A percentile compares a stretch with the other conserved stretches of the same genome.
phyloP scores from a whole-genome alignment of 1,284 basidiomycete species.

The Trichosporon sp. region DNA sequence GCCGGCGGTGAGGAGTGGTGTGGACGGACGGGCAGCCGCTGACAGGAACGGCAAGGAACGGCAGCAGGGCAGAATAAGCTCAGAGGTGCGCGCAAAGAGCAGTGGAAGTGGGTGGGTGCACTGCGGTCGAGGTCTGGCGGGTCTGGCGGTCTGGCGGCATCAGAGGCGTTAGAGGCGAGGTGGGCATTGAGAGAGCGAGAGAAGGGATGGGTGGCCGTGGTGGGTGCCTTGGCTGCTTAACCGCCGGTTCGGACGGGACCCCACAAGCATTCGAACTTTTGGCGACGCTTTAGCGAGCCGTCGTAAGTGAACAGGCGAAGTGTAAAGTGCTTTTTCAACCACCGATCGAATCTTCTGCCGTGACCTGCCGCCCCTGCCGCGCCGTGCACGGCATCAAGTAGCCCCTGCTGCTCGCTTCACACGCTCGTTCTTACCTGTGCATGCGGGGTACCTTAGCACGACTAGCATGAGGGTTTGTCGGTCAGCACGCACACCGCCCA shows the following conservation, averaged over 20 bases:
- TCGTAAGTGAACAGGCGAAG: neutral
- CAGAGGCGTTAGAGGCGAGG: neutral
- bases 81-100: too few relatives aligned
- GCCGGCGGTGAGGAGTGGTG: too few relatives aligned
- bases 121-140: neutral
- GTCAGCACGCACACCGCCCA: neutral
- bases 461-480: neutral
- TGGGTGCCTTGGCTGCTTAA: neutral
- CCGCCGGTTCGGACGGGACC: conserved; percentile 6
- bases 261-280: neutral
- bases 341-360: too few relatives aligned
- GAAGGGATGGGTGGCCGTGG: neutral
- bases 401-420: neutral
- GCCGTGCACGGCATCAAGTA: too few relatives aligned
- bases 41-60: too few relatives aligned
- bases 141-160: too few relatives aligned
- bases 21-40: too few relatives aligned
- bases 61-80: too few relatives aligned
- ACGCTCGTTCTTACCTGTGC: neutral
- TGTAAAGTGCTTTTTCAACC: neutral
- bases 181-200: neutral
- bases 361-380: too few relatives aligned
- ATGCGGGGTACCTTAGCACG: neutral
- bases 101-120: neutral
- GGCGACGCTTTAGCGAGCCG: conserved; percentile 2